Conservation (phyloP, 495 filamentous ascomycete genomes). For the Trichoderma gamsii region DNA sequence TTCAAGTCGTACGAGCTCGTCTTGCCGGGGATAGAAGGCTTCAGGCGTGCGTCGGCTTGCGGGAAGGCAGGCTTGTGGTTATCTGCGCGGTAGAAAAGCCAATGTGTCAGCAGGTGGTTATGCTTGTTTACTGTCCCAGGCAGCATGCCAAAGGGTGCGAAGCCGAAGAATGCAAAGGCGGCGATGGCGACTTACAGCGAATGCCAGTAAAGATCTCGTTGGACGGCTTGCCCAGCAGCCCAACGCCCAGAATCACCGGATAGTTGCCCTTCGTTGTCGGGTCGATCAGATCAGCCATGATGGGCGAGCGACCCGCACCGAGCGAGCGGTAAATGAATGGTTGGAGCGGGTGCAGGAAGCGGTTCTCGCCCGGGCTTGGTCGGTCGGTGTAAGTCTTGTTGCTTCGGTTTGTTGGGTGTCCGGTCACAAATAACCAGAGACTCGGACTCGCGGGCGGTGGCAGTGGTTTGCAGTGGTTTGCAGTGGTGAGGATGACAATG, state of each 20-base stretch:
- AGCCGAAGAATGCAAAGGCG: background rate
- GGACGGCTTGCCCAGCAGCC: slow-evolving; percentile 44
- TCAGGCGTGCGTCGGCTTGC: slow-evolving; percentile 40
- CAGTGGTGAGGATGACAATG: background rate
- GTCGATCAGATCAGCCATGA: slow-evolving; percentile 26
- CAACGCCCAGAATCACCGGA: slow-evolving; percentile 51
- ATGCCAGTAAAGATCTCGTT: slow-evolving; percentile 49
- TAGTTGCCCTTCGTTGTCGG: slow-evolving; percentile 48
- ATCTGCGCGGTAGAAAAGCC: slow-evolving; percentile 29
- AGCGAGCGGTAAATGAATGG: no score
- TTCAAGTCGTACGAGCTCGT: slow-evolving; percentile 40
- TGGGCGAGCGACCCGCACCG: background rate
- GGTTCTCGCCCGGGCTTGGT: background rate
- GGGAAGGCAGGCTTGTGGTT: slow-evolving; percentile 46
- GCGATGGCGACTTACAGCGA: slow-evolving; percentile 36
- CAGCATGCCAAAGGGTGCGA: background rate
- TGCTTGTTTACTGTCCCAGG: background rate
- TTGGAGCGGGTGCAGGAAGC: background rate
- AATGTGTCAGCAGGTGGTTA: slow-evolving; percentile 15
- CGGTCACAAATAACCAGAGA: background rate
- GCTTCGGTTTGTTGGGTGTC: background rate
- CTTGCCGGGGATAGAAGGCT: slow-evolving; percentile 35
- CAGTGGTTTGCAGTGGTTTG: background rate
- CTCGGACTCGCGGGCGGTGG: background rate
- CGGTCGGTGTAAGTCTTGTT: background rate